These are phyloP conservation scores for Taiwanofungus camphoratus DNA, from an alignment of 1,284 basidiomycete species.

Conservation along the genomic window DNA sequence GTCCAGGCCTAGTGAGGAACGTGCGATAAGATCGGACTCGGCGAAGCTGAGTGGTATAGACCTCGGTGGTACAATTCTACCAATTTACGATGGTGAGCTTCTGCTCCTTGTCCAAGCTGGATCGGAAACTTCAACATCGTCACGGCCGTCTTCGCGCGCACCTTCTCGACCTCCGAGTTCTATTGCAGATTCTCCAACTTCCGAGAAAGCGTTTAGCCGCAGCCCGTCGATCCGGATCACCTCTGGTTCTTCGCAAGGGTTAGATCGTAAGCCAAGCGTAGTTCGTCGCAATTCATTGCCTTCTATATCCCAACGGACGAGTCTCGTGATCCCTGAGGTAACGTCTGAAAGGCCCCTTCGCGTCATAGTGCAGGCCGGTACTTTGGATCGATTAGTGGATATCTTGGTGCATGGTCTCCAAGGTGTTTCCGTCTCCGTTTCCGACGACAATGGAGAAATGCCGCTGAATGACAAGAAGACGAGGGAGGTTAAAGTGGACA, in stretches of 20 bases:
- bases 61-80: constrained; percentile 62
- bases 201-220: constrained; percentile 44
- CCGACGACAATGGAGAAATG: constrained; percentile 81
- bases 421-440: constrained; percentile 68
- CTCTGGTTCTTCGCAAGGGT: constrained; percentile 52
- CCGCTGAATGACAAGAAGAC: constrained; percentile 65
- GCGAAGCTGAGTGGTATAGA: constrained; percentile 31
- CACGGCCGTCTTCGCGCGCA: constrained; percentile 48
- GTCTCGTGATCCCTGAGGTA: constrained; percentile 50
- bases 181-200: constrained; percentile 33
- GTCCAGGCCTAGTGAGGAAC: constrained; percentile 24
- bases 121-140: constrained; percentile 33
- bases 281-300: constrained; percentile 73
- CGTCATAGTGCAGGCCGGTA: constrained; percentile 72
- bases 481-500: constrained; percentile 63
- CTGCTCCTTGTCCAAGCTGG: constrained; percentile 58
- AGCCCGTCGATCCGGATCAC: constrained; percentile 72
- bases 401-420: constrained; percentile 73
- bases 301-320: constrained; percentile 57
- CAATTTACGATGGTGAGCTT: constrained; percentile 68
- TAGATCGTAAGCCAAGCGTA: constrained; percentile 70
- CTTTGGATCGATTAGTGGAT: constrained; percentile 66
- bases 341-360: constrained; percentile 63
- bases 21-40: constrained; percentile 12
- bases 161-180: constrained; percentile 63